These are phyloP conservation scores for Nectriaceae sp. DNA, from an alignment of 2,329 filamentous ascomycete species.

Conservation along the genomic window DNA sequence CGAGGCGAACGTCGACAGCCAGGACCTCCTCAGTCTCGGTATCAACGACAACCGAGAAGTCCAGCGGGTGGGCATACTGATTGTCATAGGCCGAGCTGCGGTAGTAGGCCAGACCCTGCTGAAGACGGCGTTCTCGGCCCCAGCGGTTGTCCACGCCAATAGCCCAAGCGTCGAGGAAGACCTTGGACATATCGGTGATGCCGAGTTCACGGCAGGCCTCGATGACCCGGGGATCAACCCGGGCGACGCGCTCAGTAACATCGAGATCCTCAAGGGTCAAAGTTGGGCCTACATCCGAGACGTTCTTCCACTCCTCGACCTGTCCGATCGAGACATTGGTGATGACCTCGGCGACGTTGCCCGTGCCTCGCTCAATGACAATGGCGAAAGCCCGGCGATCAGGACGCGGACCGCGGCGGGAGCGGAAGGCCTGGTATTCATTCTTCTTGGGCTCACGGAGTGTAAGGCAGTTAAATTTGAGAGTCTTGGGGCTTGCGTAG, in stretches of 20 bases:
- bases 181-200: slow-evolving; percentile 80
- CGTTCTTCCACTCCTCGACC: slow-evolving; percentile 48
- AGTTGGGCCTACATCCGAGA: slow-evolving; percentile 48
- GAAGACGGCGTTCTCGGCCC: slow-evolving; percentile 68
- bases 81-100: slow-evolving; percentile 71
- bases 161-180: slow-evolving; percentile 84
- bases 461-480: slow-evolving; percentile 64
- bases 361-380: slow-evolving; percentile 42
- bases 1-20: slow-evolving; percentile 42
- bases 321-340: slow-evolving; percentile 45
- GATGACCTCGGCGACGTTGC: slow-evolving; percentile 52
- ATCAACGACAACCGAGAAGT: slow-evolving; percentile 45
- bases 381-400: slow-evolving; percentile 54
- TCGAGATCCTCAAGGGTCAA: slow-evolving; percentile 82
- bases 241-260: slow-evolving; percentile 67
- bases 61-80: slow-evolving; percentile 59
- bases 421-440: slow-evolving; percentile 63
- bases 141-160: slow-evolving; percentile 82
- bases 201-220: slow-evolving; percentile 75
- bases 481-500: slow-evolving; percentile 30
- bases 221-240: slow-evolving; percentile 72
- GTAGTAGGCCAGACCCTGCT: slow-evolving; percentile 84
- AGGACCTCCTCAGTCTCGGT: slow-evolving; percentile 53
- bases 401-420: slow-evolving; percentile 46
- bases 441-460: slow-evolving; percentile 65